These are phyloP conservation scores for Paraphaeosphaeria minitans DNA, from an alignment of 2,329 filamentous ascomycete genomes.

Conservation along the genomic window DNA sequence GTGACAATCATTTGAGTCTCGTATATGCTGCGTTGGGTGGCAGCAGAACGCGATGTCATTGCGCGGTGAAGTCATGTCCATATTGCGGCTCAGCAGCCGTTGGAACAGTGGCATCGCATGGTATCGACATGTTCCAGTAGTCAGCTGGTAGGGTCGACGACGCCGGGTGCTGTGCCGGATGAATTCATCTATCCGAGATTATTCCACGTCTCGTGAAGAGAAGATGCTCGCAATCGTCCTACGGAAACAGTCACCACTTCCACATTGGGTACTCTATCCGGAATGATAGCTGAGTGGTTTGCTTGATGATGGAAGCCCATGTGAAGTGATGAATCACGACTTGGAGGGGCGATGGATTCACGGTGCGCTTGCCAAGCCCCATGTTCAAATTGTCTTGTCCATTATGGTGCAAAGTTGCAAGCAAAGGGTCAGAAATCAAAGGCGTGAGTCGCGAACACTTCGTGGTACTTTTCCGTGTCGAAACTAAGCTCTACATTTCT, in stretches of 20 bases:
- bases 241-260: background rate
- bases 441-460: no score
- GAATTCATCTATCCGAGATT: conserved; percentile 16
- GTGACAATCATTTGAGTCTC: background rate
- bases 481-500: no score
- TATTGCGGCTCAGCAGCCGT: background rate
- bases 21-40: background rate
- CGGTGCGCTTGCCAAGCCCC: background rate
- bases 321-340: background rate
- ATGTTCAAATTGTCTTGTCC: background rate
- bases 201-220: background rate
- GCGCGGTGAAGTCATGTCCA: background rate
- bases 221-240: background rate
- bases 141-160: background rate
- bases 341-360: background rate
- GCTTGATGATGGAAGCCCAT: background rate
- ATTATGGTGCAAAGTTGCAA: no score
- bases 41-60: background rate
- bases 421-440: no score
- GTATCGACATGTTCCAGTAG: background rate
- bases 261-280: background rate
- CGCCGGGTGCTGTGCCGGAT: conserved; percentile 11
- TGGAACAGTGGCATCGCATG: conserved; percentile 9
- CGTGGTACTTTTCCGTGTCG: no score
- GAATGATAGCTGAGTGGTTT: background rate